These are phyloP conservation scores for Phytophthora ohioensis DNA, from an alignment of 352 stramenopile genomes.

Conservation along the genomic window DNA sequence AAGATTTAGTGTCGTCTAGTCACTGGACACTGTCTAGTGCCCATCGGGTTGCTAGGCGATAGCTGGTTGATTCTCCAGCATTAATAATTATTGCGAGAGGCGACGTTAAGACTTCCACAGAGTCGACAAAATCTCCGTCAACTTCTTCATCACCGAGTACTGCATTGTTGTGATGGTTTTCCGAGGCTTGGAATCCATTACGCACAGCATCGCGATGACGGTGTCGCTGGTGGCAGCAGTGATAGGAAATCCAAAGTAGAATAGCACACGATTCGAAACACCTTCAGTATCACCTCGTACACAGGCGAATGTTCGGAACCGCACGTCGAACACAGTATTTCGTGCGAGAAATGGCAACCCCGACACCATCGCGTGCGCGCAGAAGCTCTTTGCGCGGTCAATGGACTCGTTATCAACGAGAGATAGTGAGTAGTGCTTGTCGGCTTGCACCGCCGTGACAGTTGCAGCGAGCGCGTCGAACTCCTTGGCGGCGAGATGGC, in stretches of 20 bases:
- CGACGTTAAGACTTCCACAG: slow-evolving; percentile 13
- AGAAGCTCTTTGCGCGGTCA: slow-evolving; percentile 46
- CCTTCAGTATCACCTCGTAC: slow-evolving; percentile 42
- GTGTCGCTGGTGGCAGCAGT: slow-evolving; percentile 23
- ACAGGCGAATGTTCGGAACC: slow-evolving; percentile 57
- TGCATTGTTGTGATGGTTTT: slow-evolving; percentile 72
- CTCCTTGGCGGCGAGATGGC: slow-evolving; percentile 61
- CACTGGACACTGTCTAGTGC: too few relatives aligned
- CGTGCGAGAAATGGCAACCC: slow-evolving; percentile 54
- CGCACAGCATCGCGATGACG: slow-evolving; percentile 51
- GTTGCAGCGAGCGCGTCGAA: slow-evolving; percentile 48
- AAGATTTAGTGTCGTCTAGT: too few relatives aligned
- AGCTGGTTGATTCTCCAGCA: too few relatives aligned
- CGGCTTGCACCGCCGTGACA: slow-evolving; percentile 44
- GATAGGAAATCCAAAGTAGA: slow-evolving; percentile 63
- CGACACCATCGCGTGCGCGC: slow-evolving; percentile 44
- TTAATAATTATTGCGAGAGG: too few relatives aligned
- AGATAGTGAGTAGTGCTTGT: slow-evolving; percentile 40
- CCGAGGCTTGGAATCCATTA: slow-evolving; percentile 52
- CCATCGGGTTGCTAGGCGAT: too few relatives aligned
- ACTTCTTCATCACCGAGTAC: slow-evolving; percentile 60
- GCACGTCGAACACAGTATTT: slow-evolving; percentile 56
- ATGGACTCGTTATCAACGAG: slow-evolving; percentile 16
- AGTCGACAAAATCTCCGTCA: slow-evolving; percentile 41
- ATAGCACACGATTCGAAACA: slow-evolving; percentile 22